phyloP scores from a whole-genome alignment of 2,329 filamentous ascomycete genomes.

The Sporothrix schenckii region DNA sequence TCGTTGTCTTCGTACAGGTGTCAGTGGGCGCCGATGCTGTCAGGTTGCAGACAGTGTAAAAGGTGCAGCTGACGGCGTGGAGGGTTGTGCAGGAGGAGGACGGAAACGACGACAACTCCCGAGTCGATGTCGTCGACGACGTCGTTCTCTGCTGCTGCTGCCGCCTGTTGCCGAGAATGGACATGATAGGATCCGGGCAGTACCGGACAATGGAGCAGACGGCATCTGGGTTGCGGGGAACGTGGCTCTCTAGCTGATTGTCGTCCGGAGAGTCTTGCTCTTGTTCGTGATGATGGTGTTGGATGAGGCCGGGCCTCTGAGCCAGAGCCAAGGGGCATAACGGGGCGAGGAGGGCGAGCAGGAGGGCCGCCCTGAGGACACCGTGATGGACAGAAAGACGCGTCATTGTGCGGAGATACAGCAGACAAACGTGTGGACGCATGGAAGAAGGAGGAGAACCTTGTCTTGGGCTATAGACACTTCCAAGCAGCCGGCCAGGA shows the following conservation, averaged over 20 bases:
- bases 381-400: background rate
- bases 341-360: background rate
- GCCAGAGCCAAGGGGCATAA: background rate
- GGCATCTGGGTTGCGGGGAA: background rate
- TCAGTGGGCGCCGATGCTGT: background rate
- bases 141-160: background rate
- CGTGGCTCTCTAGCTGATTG: no score
- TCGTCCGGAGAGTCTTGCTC: background rate
- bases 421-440: background rate
- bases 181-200: background rate
- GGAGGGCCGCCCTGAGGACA: background rate
- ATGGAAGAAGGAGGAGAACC: background rate
- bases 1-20: background rate
- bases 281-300: background rate
- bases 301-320: background rate
- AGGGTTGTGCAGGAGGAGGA: background rate
- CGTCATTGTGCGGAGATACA: background rate
- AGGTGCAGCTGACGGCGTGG: background rate
- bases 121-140: background rate
- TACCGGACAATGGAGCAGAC: constrained; percentile 13
- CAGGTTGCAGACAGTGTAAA: constrained; percentile 24
- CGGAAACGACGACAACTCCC: no score
- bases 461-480: background rate
- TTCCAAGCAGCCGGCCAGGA: background rate
- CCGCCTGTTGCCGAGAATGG: background rate